These are phyloP conservation scores for Ophiostoma novo-ulmi DNA, from an alignment of 2,329 filamentous ascomycete species.

Conservation along the genomic window DNA sequence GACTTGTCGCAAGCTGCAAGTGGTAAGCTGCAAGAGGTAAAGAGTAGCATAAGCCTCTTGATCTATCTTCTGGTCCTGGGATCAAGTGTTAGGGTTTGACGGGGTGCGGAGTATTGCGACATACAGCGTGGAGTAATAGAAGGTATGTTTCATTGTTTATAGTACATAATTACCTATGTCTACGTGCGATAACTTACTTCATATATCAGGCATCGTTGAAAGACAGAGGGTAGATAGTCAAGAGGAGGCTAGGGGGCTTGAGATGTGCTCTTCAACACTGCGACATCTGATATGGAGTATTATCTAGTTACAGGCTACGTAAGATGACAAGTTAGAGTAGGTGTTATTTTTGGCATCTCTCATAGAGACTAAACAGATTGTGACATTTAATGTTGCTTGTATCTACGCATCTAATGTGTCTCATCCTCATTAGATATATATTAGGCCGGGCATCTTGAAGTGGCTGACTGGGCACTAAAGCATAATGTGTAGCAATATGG, in stretches of 20 bases:
- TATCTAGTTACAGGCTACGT: background rate
- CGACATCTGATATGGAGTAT: background rate
- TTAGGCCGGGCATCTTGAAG: background rate
- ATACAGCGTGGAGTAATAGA: background rate
- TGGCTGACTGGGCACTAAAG: background rate
- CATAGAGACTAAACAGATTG: background rate
- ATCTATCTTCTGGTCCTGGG: background rate
- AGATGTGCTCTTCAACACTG: background rate
- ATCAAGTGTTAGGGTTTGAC: background rate
- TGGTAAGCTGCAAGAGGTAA: background rate
- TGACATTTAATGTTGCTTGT: background rate
- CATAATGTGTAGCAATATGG: background rate
- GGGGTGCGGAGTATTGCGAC: background rate
- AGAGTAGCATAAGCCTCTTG: background rate
- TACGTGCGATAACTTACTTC: too few species aligned
- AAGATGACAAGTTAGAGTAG: background rate
- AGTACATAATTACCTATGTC: too few species aligned
- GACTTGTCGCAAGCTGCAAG: background rate
- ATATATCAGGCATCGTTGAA: too few species aligned
- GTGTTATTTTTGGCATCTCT: conserved; percentile 3
- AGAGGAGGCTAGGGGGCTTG: background rate
- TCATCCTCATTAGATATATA: background rate
- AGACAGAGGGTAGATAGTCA: background rate
- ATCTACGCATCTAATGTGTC: background rate
- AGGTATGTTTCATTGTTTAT: background rate